Evolutionary conservation across 106 monocot genomes (phyloP), one percentile per base, ranked within the genome.

Genomic region (Dioscorea zingiberensis): DNA sequence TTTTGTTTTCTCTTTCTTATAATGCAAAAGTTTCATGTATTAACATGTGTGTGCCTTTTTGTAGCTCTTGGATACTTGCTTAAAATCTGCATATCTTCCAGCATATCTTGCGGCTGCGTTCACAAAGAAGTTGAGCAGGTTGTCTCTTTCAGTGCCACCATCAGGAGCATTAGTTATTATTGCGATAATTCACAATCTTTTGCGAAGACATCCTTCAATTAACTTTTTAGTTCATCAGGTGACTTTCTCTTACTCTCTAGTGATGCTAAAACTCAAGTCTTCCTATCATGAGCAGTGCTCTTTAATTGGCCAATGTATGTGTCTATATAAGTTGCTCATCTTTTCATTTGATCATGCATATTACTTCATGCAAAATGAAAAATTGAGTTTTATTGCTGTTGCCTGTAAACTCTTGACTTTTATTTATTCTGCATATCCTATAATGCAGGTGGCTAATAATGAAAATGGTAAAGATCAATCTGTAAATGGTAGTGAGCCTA

Each of bases 21-120:
- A 38, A 6, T 38, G 38, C 38, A 38, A 2, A 38, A 38, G 10
- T 0, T 38, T 10, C 0, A 38, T 38, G 38, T 38, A 38, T 38
- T 38, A 38, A 38, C 38, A 6, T 51, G 15, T 51, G 51, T 18
- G 5, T 63, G 10, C 21, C 0, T 9, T 63, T 45, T 74, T 76
- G 64, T 78, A 92, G 97, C 92, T 97, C 44, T 68, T 97, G 60
- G 97, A 97, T 76, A 58, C 79, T 48, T 92, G 88, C 64, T 72
- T 97, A 63, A 92, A 84, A 73, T 89, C 92, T 49, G 47, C 88
- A 59, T 77, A 88, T 82, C 76, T 97, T 70, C 84, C 97, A 48
- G 97, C 97, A 68, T 92, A 92, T 73, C 74, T 92, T 66, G 97
- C 97, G 58, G 92, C 97, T 69, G 88, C 97, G 21, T 97, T 97